Conservation (phyloP, 2,329 filamentous ascomycete species). For the Sodiomyces alkalinus region DNA sequence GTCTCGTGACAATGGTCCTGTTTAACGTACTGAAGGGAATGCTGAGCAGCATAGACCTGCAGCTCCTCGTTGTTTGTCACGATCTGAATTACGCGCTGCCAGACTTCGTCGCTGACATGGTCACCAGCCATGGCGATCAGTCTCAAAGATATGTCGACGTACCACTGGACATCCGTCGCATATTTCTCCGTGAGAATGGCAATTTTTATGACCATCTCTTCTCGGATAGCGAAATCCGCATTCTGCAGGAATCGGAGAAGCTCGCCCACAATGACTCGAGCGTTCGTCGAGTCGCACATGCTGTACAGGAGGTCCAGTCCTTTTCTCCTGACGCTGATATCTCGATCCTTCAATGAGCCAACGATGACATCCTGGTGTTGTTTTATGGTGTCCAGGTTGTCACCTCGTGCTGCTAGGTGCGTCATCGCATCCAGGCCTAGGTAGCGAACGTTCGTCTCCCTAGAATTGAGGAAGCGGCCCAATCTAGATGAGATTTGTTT, state of each 20-base stretch:
- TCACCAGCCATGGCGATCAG: constrained; percentile 94
- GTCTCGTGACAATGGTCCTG: constrained; percentile 92
- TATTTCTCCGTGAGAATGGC: constrained; percentile 98
- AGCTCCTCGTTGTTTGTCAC: constrained; percentile 98
- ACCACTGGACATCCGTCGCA: constrained; percentile 96
- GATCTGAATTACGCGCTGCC: constrained; percentile 97
- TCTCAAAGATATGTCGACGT: constrained; percentile 90
- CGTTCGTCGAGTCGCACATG: constrained; percentile 97
- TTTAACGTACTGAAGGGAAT: constrained; percentile 84
- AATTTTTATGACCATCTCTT: constrained; percentile 99
- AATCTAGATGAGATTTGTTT: constrained; percentile 84
- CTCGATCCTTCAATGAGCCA: constrained; percentile 81
- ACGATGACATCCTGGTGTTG: constrained; percentile 95
- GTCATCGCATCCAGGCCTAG: constrained; percentile 96
- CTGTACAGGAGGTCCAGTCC: constrained; percentile 94
- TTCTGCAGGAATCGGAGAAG: constrained; percentile 89
- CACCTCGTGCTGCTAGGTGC: constrained; percentile 82
- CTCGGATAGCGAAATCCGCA: constrained; percentile 91
- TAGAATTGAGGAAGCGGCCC: constrained; percentile 89
- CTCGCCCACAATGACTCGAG: constrained; percentile 83
- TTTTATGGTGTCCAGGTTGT: constrained; percentile 94
- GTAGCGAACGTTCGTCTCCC: constrained; percentile 95
- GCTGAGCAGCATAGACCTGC: constrained; percentile 90
- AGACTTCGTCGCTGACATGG: constrained; percentile 97
- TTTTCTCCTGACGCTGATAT: constrained; percentile 94